Base-by-base conservation (phyloP, 805 yeast species). In the Sungouiozyma intestinalis region DNA sequence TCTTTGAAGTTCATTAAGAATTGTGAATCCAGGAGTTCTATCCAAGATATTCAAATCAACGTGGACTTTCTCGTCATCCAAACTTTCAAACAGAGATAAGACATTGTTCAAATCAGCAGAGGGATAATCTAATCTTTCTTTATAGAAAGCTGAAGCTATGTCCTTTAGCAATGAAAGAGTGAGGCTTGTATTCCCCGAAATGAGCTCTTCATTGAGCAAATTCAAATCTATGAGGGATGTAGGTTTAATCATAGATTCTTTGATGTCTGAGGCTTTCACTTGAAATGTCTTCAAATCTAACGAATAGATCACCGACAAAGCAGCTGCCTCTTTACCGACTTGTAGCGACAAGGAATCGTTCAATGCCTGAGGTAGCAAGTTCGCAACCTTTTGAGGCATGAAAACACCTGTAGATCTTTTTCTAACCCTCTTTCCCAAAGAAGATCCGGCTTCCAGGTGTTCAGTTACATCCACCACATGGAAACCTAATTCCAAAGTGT, bases 391-490 rank as follows among this genome's bases (percentile, higher is more conserved):
- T 58, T 88, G 95, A 13, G 94, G 92, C 60, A 88, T 72, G 55
- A 80, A 83, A 3, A 90, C 97, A 6, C 95, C 79, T 3, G 90
- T 77, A 1, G 94, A 86, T 58, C 97, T 75, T 66, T 85, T 87
- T 63, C 85, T 84, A 1, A 95, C 83, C 58, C 90, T 87, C 47
- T 88, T 79, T 56, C 92, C 98, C 46, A 90, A 66, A 8, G 77
- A 65, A 0, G 94, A 77, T 14, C 87, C 90, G 34, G 77, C 81
- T 49, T 74, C 77, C 40, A 90, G 63, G 51, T 69, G 85, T 36
- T 77, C 77, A 3, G 94, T 70, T 3, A 82, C 78, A 64, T 92
- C 98, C 27, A 83, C 71, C 37, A 83, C 76, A 60, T 92, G 97
- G 56, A 88, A 79, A 34, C 95, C 95, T 34, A 92, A 64, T 56